phyloP scores from a whole-genome alignment of 768 basidiomycete genomes.

The Lactarius sanguifluus region DNA sequence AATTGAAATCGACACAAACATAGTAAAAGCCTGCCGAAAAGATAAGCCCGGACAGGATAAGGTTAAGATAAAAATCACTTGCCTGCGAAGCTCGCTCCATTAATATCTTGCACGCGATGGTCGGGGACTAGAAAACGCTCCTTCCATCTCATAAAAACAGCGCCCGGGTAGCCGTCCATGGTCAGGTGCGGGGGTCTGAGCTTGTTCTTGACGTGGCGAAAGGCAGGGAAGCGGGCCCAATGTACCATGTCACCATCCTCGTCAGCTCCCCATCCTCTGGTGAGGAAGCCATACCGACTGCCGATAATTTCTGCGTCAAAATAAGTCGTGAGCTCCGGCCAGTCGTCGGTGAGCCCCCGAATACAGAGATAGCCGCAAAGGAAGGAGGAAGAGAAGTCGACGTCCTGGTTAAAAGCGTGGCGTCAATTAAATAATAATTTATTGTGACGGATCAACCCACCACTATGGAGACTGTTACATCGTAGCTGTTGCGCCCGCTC shows the following conservation, averaged over 20 bases:
- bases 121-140: conserved; percentile 96
- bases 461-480: conserved; percentile 89
- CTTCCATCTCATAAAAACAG: conserved; percentile 96
- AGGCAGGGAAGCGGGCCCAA: conserved; percentile 92
- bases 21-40: conserved; percentile 79
- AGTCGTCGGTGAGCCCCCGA: conserved; percentile 88
- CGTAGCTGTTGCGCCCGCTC: conserved; percentile 91
- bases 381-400: conserved; percentile 82
- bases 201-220: conserved; percentile 77
- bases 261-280: conserved; percentile 85
- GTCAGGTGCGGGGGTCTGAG: conserved; percentile 76
- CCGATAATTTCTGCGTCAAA: conserved; percentile 98
- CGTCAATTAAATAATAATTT: conserved; percentile 6
- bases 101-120: conserved; percentile 90
- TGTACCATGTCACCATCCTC: conserved; percentile 92
- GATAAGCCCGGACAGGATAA: background rate
- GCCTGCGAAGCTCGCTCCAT: conserved; percentile 95
- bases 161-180: conserved; percentile 75
- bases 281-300: conserved; percentile 85
- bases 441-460: conserved; percentile 49
- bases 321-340: conserved; percentile 94
- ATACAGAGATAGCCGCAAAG: conserved; percentile 93
- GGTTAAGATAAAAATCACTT: conserved; percentile 10
- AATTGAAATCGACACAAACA: conserved; percentile 90
- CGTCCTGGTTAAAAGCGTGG: conserved; percentile 55